A percentile compares a stretch with the other conserved stretches of the same genome.
phyloP scores from a whole-genome alignment of 129 eudicot species.

The Deinandra increscens region DNA sequence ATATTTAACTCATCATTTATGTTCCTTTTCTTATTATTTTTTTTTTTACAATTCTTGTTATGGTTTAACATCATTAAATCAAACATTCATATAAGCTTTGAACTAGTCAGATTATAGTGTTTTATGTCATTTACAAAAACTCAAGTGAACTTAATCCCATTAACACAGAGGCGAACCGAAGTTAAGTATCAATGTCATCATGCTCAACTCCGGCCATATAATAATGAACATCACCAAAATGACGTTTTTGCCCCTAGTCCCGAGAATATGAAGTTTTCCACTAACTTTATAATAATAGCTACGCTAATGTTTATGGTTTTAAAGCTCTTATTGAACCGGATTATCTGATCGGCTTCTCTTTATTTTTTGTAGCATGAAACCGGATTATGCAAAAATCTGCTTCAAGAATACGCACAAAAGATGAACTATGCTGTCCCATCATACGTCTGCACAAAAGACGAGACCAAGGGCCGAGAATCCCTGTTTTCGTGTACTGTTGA shows the following conservation, averaged over 20 bases:
- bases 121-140: too few relatives aligned
- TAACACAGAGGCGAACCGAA: neutral
- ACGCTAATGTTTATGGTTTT: neutral
- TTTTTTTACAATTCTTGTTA: neutral
- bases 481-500: constrained; percentile 69
- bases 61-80: neutral
- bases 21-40: neutral
- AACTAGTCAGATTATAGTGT: too few relatives aligned
- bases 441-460: constrained; percentile 57
- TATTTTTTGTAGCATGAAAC: constrained; percentile 69
- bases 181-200: neutral
- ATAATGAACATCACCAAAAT: neutral
- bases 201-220: neutral
- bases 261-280: neutral
- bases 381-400: constrained; percentile 86
- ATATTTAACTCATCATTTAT: neutral
- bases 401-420: constrained; percentile 97
- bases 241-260: neutral
- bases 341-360: neutral
- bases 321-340: neutral
- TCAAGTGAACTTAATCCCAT: too few relatives aligned
- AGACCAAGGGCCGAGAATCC: constrained; percentile 35
- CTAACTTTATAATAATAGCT: neutral
- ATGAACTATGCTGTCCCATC: constrained; percentile 88
- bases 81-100: neutral